A percentile compares a stretch with the other conserved stretches of the same genome.
phyloP scores from a whole-genome alignment of 345 rosid species.

The Dipteronia sinensis region DNA sequence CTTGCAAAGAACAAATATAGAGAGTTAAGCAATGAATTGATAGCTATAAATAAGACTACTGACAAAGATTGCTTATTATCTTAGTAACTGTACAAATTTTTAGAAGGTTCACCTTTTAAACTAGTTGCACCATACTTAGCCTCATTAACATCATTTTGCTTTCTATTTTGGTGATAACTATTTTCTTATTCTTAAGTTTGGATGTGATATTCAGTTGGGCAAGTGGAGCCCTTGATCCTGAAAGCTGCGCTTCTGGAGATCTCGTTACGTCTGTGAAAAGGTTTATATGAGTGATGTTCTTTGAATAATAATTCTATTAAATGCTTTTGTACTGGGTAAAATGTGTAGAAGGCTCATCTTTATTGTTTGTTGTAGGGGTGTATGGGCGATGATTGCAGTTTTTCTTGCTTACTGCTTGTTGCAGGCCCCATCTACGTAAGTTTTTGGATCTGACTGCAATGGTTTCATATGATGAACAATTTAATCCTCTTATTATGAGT shows the following conservation, averaged over 20 bases:
- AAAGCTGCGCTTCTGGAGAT: slow-evolving; percentile 60
- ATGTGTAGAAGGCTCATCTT: slow-evolving; percentile 20
- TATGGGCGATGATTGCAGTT: slow-evolving; percentile 98
- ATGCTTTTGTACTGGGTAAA: slow-evolving; percentile 6
- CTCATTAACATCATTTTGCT: background rate
- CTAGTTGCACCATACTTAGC: background rate
- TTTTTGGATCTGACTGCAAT: slow-evolving; percentile 7
- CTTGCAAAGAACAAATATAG: background rate
- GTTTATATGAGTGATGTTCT: slow-evolving; percentile 33
- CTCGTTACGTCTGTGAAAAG: slow-evolving; percentile 91
- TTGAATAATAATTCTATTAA: background rate
- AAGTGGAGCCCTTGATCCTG: slow-evolving; percentile 95
- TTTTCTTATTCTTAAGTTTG: slow-evolving; percentile 9
- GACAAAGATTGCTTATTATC: background rate
- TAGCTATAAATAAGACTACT: background rate
- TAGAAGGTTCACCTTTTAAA: background rate
- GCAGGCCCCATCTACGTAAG: slow-evolving; percentile 99
- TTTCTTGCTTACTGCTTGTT: slow-evolving; percentile 95
- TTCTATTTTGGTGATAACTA: background rate
- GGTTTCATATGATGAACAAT: background rate
- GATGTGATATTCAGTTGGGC: slow-evolving; percentile 67
- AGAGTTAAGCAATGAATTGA: background rate
- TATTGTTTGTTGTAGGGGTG: slow-evolving; percentile 63
- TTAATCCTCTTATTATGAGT: background rate
- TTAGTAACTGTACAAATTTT: background rate